Conservation (phyloP, 202 grass and related monocot genomes). For the Saccharum hybrid region DNA sequence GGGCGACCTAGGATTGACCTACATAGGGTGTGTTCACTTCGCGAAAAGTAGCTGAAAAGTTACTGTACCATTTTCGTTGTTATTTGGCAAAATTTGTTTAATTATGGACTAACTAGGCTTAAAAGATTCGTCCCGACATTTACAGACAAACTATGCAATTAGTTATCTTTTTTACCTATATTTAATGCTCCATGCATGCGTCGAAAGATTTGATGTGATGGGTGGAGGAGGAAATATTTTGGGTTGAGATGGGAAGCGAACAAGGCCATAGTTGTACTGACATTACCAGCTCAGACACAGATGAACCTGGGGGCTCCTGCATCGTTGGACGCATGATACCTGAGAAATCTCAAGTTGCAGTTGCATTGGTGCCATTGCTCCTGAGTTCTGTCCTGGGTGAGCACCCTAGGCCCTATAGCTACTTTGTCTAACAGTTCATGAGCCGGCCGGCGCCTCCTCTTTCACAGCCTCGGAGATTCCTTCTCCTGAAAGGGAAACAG, state of each 20-base stretch:
- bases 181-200: too few relatives aligned
- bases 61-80: too few relatives aligned
- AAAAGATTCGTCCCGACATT: too few relatives aligned
- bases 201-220: too few relatives aligned
- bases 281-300: background rate
- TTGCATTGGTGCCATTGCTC: background rate
- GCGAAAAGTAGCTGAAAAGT: too few relatives aligned
- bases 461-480: conserved; percentile 30
- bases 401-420: background rate
- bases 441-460: background rate
- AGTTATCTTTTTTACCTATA: too few relatives aligned
- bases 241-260: too few relatives aligned
- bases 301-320: background rate
- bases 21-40: too few relatives aligned
- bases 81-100: too few relatives aligned
- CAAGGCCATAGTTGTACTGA: background rate
- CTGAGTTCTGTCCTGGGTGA: conserved; percentile 32
- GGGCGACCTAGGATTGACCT: background rate
- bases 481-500: conserved; percentile 32
- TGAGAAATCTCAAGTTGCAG: background rate
- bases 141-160: too few relatives aligned
- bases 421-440: conserved; percentile 24
- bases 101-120: too few relatives aligned
- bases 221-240: too few relatives aligned
- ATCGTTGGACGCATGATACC: background rate